Conservation (phyloP, 345 rosid species). For the Clausena lansium region DNA sequence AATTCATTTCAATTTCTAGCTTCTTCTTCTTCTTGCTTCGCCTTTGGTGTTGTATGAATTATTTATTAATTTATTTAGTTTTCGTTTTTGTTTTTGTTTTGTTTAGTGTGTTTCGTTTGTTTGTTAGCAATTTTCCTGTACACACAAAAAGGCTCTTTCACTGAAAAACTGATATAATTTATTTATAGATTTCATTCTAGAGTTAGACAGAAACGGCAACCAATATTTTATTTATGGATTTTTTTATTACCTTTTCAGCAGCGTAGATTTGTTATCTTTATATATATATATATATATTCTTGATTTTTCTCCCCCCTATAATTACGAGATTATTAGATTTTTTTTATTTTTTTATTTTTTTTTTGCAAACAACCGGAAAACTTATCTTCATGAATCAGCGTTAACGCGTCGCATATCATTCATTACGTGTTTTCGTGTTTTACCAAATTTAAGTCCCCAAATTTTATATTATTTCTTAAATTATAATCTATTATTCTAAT, state of each 20-base stretch:
- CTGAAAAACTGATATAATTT: background rate
- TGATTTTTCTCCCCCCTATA: background rate
- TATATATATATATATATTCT: too few relatives aligned
- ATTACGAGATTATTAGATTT: background rate
- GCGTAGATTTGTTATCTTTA: background rate
- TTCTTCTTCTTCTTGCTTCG: slow-evolving; percentile 7
- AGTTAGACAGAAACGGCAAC: background rate
- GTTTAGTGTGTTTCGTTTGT: slow-evolving; percentile 3
- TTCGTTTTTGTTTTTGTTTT: background rate
- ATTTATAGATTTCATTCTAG: background rate
- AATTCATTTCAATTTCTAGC: slow-evolving; percentile 13
- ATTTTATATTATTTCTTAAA: too few relatives aligned
- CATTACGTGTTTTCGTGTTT: too few relatives aligned
- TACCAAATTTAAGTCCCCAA: too few relatives aligned
- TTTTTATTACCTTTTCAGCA: background rate
- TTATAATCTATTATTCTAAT: too few relatives aligned
- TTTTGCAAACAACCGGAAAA: background rate
- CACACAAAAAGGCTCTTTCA: background rate
- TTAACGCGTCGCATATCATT: too few relatives aligned
- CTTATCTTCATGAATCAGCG: background rate
- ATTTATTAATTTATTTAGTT: background rate
- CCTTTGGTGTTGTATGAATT: background rate
- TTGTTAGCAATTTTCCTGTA: slow-evolving; percentile 2
- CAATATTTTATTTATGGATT: background rate
- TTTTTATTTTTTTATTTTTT: too few relatives aligned